phyloP scores from a whole-genome alignment of 345 rosid species.

The Bruguiera parviflora region DNA sequence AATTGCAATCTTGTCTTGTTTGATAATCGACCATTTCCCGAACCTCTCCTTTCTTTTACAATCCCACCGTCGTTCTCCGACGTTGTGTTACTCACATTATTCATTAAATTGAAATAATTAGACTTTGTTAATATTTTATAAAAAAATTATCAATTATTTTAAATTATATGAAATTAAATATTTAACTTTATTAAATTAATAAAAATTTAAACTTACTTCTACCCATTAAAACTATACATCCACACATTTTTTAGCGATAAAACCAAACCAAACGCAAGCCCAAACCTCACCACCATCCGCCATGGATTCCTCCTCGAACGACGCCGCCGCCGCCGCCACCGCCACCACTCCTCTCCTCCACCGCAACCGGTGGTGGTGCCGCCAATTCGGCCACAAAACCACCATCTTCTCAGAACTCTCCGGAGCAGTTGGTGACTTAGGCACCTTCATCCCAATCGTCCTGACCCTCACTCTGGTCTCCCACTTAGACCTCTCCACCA shows the following conservation, averaged over 20 bases:
- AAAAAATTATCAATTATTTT: too few relatives aligned
- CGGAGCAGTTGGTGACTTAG: constrained; percentile 25
- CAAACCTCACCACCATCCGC: constrained; percentile 17
- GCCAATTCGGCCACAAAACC: constrained; percentile 11
- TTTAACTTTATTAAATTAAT: too few relatives aligned
- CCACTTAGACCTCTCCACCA: constrained; percentile 9
- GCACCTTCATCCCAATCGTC: constrained; percentile 29
- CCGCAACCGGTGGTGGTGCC: constrained; percentile 16
- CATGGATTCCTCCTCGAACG: constrained; percentile 11
- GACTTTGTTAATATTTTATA: too few relatives aligned
- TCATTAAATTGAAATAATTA: too few relatives aligned
- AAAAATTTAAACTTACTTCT: too few relatives aligned
- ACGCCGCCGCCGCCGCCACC: constrained; percentile 3
- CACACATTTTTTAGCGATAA: neutral
- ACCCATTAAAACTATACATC: too few relatives aligned
- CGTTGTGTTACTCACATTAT: too few relatives aligned
- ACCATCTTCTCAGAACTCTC: constrained; percentile 20
- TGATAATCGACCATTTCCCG: too few relatives aligned
- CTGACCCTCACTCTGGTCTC: constrained; percentile 23
- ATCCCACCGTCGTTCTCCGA: too few relatives aligned
- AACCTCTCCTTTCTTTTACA: too few relatives aligned
- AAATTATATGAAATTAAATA: too few relatives aligned
- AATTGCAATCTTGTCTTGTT: too few relatives aligned
- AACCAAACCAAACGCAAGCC: neutral
- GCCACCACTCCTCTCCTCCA: constrained; percentile 27